Conservation (phyloP, 2,329 filamentous ascomycete genomes). For the Volutella citrinella region DNA sequence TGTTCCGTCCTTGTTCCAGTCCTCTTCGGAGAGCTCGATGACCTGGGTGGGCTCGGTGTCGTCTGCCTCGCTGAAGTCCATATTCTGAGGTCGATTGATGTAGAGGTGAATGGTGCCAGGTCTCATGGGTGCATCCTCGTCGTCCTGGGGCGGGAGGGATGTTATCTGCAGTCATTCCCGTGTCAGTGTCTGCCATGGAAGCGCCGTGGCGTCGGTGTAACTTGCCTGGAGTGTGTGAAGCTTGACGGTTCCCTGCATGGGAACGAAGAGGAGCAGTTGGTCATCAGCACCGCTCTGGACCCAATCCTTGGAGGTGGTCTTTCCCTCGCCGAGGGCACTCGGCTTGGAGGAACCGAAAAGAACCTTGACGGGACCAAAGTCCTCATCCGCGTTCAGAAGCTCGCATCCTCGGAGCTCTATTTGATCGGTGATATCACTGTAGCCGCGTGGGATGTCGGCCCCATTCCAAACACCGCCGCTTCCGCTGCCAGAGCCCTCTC, state of each 20-base stretch:
- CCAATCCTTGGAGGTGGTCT: slow-evolving; percentile 65
- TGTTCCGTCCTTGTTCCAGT: slow-evolving; percentile 81
- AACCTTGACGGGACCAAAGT: slow-evolving; percentile 67
- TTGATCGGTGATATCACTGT: slow-evolving; percentile 77
- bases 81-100: slow-evolving; percentile 82
- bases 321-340: slow-evolving; percentile 56
- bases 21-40: slow-evolving; percentile 68
- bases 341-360: slow-evolving; percentile 73
- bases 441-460: slow-evolving; percentile 72
- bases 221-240: slow-evolving; percentile 74
- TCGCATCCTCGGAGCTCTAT: slow-evolving; percentile 79
- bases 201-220: not conserved
- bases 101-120: slow-evolving; percentile 83
- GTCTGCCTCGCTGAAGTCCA: slow-evolving; percentile 94
- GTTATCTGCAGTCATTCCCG: slow-evolving; percentile 79
- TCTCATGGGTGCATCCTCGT: slow-evolving; percentile 74
- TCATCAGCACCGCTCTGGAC: slow-evolving; percentile 96
- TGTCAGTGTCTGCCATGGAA: slow-evolving; percentile 16
- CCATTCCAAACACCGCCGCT: slow-evolving; percentile 64
- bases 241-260: slow-evolving; percentile 85
- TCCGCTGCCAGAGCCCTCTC: slow-evolving; percentile 39
- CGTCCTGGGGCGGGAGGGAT: slow-evolving; percentile 67
- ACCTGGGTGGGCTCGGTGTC: slow-evolving; percentile 78
- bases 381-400: slow-evolving; percentile 80
- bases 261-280: slow-evolving; percentile 89